These are phyloP conservation scores for Pogostemon cablin DNA, from an alignment of 257 asterid species.

Conservation along the genomic window DNA sequence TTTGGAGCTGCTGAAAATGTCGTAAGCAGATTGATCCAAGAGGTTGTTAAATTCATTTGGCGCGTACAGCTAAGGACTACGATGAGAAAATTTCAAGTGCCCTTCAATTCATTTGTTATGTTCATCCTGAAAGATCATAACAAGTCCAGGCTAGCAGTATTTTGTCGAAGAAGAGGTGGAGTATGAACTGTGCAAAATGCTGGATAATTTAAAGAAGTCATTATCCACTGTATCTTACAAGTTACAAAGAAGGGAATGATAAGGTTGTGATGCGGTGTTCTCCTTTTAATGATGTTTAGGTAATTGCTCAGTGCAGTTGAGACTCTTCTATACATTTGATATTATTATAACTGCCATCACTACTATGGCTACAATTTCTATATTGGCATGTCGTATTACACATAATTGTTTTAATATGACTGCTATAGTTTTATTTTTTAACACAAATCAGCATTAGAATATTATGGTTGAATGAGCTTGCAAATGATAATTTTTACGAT, in stretches of 20 bases:
- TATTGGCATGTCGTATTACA: not conserved
- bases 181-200: slow-evolving; percentile 55
- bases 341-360: not conserved
- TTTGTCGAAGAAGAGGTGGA: slow-evolving; percentile 86
- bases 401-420: not conserved
- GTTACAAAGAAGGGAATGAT: slow-evolving; percentile 44
- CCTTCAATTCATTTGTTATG: slow-evolving; percentile 43
- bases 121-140: slow-evolving; percentile 50
- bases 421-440: not conserved
- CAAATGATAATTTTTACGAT: slow-evolving; percentile 27
- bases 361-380: not conserved
- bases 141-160: slow-evolving; percentile 76
- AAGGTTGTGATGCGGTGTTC: slow-evolving; percentile 61
- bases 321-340: slow-evolving; percentile 4
- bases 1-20: slow-evolving; percentile 73
- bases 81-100: slow-evolving; percentile 32
- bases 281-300: slow-evolving; percentile 72
- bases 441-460: not conserved
- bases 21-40: slow-evolving; percentile 55
- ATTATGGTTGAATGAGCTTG: slow-evolving; percentile 13
- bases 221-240: slow-evolving; percentile 40
- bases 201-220: slow-evolving; percentile 56
- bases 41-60: slow-evolving; percentile 54
- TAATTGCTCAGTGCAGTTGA: slow-evolving; percentile 32
- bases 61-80: slow-evolving; percentile 38